Evolutionary conservation across 352 stramenopile genomes (phyloP).

Genomic region (Thraustotheca clavata): DNA sequence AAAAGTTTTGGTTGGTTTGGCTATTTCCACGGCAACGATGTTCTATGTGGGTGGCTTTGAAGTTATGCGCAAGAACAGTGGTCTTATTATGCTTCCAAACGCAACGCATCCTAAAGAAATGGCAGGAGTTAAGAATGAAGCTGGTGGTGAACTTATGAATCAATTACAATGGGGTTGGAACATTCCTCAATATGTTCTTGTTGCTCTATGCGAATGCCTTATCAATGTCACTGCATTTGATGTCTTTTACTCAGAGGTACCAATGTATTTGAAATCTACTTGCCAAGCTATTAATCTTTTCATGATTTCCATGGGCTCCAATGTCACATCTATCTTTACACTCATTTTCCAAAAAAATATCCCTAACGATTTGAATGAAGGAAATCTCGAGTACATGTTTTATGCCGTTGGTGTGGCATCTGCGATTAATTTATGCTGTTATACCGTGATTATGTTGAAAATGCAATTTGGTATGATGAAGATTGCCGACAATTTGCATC

Average conservation of each 20-base stretch:
- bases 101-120: not conserved
- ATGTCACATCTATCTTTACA: constrained; percentile 83
- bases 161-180: constrained; percentile 73
- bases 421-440: constrained; percentile 60
- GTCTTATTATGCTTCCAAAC: constrained; percentile 29
- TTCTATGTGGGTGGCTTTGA: constrained; percentile 81
- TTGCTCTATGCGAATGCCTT: constrained; percentile 74
- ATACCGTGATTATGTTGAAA: constrained; percentile 73
- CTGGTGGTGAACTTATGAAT: constrained; percentile 67
- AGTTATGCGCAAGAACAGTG: constrained; percentile 48
- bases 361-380: constrained; percentile 60
- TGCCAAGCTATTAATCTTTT: constrained; percentile 84
- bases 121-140: constrained; percentile 40
- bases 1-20: constrained; percentile 66
- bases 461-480: constrained; percentile 82
- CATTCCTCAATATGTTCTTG: constrained; percentile 73
- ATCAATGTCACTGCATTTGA: constrained; percentile 87
- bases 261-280: constrained; percentile 80
- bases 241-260: constrained; percentile 83
- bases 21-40: constrained; percentile 74
- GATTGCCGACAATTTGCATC: not conserved
- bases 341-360: constrained; percentile 75
- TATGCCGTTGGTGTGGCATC: constrained; percentile 67
- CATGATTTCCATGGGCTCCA: constrained; percentile 83
- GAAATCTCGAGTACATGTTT: constrained; percentile 88